These are phyloP conservation scores for Cyberlindnera bimundalis DNA, from an alignment of 805 yeast species.

Conservation along the genomic window DNA sequence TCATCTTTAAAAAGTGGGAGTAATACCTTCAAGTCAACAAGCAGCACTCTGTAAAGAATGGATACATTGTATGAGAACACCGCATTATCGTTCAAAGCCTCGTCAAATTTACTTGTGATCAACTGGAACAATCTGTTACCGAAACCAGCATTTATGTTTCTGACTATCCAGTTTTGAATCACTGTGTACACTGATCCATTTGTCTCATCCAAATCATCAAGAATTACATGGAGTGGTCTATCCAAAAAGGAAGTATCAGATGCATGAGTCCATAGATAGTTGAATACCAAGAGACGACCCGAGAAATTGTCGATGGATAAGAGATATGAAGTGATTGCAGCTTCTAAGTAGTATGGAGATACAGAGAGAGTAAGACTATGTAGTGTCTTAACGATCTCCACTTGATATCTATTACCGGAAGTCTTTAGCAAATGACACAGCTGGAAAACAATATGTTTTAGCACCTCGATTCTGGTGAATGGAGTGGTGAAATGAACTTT, in stretches of 20 bases:
- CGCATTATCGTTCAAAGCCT: slow-evolving; percentile 55
- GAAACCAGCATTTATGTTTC: slow-evolving; percentile 47
- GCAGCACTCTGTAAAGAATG: slow-evolving; percentile 49
- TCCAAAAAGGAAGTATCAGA: slow-evolving; percentile 46
- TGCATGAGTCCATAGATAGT: slow-evolving; percentile 74
- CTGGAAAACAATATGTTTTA: slow-evolving; percentile 19
- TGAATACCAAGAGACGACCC: slow-evolving; percentile 51
- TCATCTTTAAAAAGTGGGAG: slow-evolving; percentile 53
- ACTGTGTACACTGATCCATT: slow-evolving; percentile 41
- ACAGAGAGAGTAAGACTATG: slow-evolving; percentile 57
- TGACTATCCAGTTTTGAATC: slow-evolving; percentile 48
- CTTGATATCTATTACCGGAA: slow-evolving; percentile 50
- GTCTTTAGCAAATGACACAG: slow-evolving; percentile 18
- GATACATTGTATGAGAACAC: slow-evolving; percentile 60
- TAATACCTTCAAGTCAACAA: slow-evolving; percentile 40
- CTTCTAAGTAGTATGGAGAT: slow-evolving; percentile 60
- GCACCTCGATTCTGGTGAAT: slow-evolving; percentile 22
- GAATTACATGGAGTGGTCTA: slow-evolving; percentile 61
- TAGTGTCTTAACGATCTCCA: slow-evolving; percentile 64
- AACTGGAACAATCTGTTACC: slow-evolving; percentile 58
- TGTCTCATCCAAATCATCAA: slow-evolving; percentile 56
- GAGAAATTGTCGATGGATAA: slow-evolving; percentile 36
- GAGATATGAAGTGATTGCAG: slow-evolving; percentile 60
- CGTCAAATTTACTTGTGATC: slow-evolving; percentile 51
- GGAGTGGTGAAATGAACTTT: slow-evolving; percentile 27